Evolutionary conservation across 2,329 filamentous ascomycete species (phyloP).

Genomic region (Acephala macrosclerotiorum): DNA sequence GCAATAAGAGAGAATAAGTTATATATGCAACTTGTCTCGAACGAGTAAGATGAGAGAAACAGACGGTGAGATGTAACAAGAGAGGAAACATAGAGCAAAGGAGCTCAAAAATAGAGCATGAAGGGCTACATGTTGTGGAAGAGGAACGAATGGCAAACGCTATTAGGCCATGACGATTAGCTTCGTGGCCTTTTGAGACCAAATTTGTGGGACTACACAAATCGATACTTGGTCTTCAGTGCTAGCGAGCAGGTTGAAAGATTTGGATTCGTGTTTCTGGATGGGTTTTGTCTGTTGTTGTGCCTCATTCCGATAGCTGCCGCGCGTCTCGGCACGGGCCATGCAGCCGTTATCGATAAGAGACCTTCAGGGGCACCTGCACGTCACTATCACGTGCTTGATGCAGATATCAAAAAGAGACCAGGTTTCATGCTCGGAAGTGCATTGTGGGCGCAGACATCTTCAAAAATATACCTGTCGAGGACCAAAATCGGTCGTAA

Average conservation of each 20-base stretch:
- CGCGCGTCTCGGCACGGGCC: neutral
- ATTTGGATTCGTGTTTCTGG: slow-evolving; percentile 2
- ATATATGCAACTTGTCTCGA: no score
- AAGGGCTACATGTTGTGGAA: neutral
- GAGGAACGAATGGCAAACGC: no score
- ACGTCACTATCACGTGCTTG: neutral
- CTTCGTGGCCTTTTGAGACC: neutral
- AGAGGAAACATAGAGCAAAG: neutral
- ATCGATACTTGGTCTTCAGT: neutral
- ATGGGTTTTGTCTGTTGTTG: neutral
- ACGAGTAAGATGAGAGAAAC: neutral
- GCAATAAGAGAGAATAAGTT: no score
- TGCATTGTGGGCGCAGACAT: neutral
- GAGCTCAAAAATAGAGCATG: neutral
- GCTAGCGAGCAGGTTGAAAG: neutral
- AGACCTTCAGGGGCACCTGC: neutral
- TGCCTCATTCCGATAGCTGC: neutral
- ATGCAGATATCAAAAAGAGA: neutral
- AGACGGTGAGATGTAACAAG: neutral
- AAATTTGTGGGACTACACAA: neutral
- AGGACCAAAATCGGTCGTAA: neutral
- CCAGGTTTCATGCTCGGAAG: no score
- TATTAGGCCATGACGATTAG: neutral
- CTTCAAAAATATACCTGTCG: neutral
- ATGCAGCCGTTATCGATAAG: neutral